phyloP scores from a whole-genome alignment of 2,329 filamentous ascomycete species.

The Lecanicillium sp. region DNA sequence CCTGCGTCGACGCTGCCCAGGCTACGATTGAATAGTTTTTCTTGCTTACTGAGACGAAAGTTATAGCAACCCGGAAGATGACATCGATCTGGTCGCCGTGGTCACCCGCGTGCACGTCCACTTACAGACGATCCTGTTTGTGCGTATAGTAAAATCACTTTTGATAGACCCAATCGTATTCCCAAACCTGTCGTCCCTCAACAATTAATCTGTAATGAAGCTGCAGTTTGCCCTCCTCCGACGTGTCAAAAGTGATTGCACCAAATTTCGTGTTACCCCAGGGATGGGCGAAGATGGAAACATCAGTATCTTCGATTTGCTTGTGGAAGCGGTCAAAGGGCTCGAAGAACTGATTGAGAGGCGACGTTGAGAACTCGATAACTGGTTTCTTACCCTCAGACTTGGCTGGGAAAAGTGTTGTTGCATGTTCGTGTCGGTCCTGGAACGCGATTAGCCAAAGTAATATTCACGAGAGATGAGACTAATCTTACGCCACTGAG shows the following conservation, averaged over 20 bases:
- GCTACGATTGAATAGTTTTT: no score
- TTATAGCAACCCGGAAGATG: no score
- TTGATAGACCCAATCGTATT: not conserved
- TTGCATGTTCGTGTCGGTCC: constrained; percentile 62
- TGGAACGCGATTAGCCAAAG: not conserved
- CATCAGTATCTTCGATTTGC: constrained; percentile 39
- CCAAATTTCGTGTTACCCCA: not conserved
- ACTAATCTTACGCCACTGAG: constrained; percentile 51
- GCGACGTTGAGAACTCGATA: constrained; percentile 61
- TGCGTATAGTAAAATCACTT: no score
- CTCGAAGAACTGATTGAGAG: constrained; percentile 63
- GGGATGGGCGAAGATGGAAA: not conserved
- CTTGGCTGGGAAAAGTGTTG: constrained; percentile 38
- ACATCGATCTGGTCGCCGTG: no score
- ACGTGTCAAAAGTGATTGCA: not conserved
- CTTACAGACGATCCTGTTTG: no score
- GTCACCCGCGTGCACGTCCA: no score
- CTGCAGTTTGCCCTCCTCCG: not conserved
- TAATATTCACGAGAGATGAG: not conserved
- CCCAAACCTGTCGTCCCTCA: not conserved
- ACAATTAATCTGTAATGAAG: not conserved
- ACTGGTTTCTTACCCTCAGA: constrained; percentile 37
- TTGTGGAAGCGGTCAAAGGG: constrained; percentile 54
- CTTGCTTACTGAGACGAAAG: no score
- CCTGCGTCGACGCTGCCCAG: no score